phyloP scores from a whole-genome alignment of 306 rosid species.

The Senna siamea region DNA sequence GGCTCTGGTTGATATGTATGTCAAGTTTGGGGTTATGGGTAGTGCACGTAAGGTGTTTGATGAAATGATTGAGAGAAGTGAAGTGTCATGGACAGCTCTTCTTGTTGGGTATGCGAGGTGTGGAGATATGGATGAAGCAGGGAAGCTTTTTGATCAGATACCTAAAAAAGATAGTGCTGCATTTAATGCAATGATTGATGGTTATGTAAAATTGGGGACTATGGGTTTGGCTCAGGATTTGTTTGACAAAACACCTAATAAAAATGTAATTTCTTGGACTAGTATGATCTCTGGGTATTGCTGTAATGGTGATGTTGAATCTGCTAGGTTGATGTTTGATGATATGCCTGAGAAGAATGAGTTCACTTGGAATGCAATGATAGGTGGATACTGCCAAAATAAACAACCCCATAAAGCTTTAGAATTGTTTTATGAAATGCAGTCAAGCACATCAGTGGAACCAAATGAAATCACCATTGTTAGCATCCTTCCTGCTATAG shows the following conservation, averaged over 20 bases:
- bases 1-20: slow-evolving; percentile 69
- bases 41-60: slow-evolving; percentile 61
- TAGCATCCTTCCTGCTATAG: slow-evolving; percentile 74
- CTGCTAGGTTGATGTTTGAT: slow-evolving; percentile 65
- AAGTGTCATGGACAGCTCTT: slow-evolving; percentile 70
- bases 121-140: slow-evolving; percentile 64
- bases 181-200: slow-evolving; percentile 70
- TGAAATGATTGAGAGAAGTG: slow-evolving; percentile 59
- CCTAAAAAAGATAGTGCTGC: slow-evolving; percentile 57
- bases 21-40: slow-evolving; percentile 50
- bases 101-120: slow-evolving; percentile 63
- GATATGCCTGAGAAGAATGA: slow-evolving; percentile 64
- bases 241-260: slow-evolving; percentile 56
- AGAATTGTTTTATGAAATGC: slow-evolving; percentile 63
- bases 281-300: slow-evolving; percentile 71
- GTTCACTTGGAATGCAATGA: slow-evolving; percentile 76
- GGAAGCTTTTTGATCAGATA: slow-evolving; percentile 61
- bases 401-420: slow-evolving; percentile 58
- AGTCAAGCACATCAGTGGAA: slow-evolving; percentile 41
- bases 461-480: slow-evolving; percentile 65
- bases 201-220: slow-evolving; percentile 58
- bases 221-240: slow-evolving; percentile 57
- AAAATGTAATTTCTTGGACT: slow-evolving; percentile 75
- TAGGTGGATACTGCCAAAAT: slow-evolving; percentile 69
- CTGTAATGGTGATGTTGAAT: slow-evolving; percentile 46